A percentile compares a stretch with the other conserved stretches of the same genome.
phyloP scores from a whole-genome alignment of 202 grass and related monocot genomes.

The Panicum hallii region DNA sequence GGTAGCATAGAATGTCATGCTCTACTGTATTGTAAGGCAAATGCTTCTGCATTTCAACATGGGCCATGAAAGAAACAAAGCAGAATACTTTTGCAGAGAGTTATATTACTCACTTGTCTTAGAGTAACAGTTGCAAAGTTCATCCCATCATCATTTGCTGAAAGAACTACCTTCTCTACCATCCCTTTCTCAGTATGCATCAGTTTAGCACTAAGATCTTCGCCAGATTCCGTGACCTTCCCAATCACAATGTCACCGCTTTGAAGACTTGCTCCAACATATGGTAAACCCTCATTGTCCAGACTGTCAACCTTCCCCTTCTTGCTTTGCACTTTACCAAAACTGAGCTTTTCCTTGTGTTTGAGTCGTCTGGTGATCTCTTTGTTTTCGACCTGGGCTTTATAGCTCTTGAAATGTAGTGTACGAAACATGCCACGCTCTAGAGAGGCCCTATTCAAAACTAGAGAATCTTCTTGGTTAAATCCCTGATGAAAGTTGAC shows the following conservation, averaged over 20 bases:
- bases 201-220: constrained; percentile 75
- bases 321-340: constrained; percentile 86
- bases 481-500: constrained; percentile 88
- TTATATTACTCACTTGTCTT: constrained; percentile 70
- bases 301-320: constrained; percentile 80
- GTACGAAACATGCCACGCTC: constrained; percentile 89
- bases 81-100: constrained; percentile 23
- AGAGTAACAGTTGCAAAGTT: constrained; percentile 85
- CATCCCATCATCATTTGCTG: constrained; percentile 80
- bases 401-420: constrained; percentile 80
- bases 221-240: constrained; percentile 73
- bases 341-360: constrained; percentile 63
- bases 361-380: constrained; percentile 66
- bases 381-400: constrained; percentile 73
- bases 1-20: background rate
- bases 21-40: background rate
- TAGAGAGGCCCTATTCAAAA: constrained; percentile 84
- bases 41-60: background rate
- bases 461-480: constrained; percentile 93
- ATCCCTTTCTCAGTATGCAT: constrained; percentile 92
- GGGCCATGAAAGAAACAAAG: background rate
- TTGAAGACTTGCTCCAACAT: constrained; percentile 84
- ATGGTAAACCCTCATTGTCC: constrained; percentile 84
- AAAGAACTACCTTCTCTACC: constrained; percentile 85
- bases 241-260: constrained; percentile 89